Evolutionary conservation across 192 early-diverging fungal genomes (phyloP), one percentile per base, ranked within the genome.

Genomic region (Podochytrium sp.): DNA sequence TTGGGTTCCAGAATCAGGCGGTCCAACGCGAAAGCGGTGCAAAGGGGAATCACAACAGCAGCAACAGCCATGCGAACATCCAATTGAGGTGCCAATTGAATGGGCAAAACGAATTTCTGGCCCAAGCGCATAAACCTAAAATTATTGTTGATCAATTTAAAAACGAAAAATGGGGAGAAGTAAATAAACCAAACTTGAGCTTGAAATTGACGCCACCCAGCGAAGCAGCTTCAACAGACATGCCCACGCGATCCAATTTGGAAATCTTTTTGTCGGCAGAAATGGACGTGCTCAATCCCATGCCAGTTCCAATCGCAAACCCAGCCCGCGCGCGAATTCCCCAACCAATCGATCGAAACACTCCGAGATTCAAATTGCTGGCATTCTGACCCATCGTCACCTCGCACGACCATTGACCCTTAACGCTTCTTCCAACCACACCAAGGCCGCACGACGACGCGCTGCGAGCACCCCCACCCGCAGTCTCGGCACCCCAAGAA

Each of bases 401-500:
- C 47, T 87, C 85, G 20, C 64, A 52, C 40, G 62, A 72, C 69
- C 52, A 77, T 52, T 81, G 76, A 3, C 52, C 39, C 2, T 55
- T 30, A 20, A 78, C 49, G 29, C 65, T 37, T 25, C 71, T 71
- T 16, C 79, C 75, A 4, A 80, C 62, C 16, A 84, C 25, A 10
- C 83, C 82, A 14, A 87, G 18, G 2, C 70, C 80, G 51, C 82
- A 84, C 12, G 79, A 56, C 35, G 72, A 65, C 51, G 34, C 52
- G 29, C 75, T 51, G 4, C 39, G 49, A 27, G 7, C 4, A 29
- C 12, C 37, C 10, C 30, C 37, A 0, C 56, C 42, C 2, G 57
- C 76, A 5, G 58, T 41, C 29, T 79, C 66, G 2, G 43, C 79
- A n/a, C 92, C 91, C 91, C 91, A 94, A 2, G 76, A 74, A 7